A percentile compares a stretch with the other conserved stretches of the same genome.
Conservation (phyloP, 257 asterid genomes). For the Linaria vulgaris region DNA sequence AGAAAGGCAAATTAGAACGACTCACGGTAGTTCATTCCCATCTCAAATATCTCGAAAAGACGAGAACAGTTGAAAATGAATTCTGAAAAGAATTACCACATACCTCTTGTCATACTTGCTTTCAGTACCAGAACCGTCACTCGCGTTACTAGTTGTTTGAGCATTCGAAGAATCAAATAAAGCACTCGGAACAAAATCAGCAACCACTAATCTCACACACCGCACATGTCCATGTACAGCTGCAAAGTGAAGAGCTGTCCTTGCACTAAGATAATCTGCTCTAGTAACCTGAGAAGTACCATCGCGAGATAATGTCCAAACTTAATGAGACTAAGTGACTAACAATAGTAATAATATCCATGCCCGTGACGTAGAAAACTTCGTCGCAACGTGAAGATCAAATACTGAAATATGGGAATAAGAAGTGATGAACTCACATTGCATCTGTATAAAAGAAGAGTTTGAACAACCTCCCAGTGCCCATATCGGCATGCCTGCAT, state of each 20-base stretch:
- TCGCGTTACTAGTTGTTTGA: conserved; percentile 41
- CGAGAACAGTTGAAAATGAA: neutral
- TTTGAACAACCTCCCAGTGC: conserved; percentile 97
- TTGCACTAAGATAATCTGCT: conserved; percentile 94
- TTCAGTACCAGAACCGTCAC: conserved; percentile 49
- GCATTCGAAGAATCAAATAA: conserved; percentile 54
- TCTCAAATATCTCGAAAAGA: too few relatives aligned
- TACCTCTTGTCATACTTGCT: conserved; percentile 37
- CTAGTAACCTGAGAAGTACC: conserved; percentile 66
- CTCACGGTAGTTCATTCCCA: too few relatives aligned
- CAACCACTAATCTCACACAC: conserved; percentile 82
- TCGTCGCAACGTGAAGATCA: too few relatives aligned
- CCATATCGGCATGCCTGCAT: conserved; percentile 97
- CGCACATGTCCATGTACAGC: conserved; percentile 89
- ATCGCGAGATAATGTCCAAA: neutral
- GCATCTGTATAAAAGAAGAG: conserved; percentile 92
- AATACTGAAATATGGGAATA: neutral
- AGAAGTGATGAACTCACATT: conserved; percentile 53
- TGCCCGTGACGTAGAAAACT: neutral
- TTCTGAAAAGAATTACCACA: conserved; percentile 1
- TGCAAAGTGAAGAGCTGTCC: conserved; percentile 97
- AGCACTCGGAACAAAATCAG: conserved; percentile 91
- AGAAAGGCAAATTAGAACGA: too few relatives aligned
- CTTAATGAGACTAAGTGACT: conserved; percentile 15
- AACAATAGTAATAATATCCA: neutral